Evolutionary conservation across 176 grass and related monocot genomes (phyloP).

Genomic region (Bromus sterilis): DNA sequence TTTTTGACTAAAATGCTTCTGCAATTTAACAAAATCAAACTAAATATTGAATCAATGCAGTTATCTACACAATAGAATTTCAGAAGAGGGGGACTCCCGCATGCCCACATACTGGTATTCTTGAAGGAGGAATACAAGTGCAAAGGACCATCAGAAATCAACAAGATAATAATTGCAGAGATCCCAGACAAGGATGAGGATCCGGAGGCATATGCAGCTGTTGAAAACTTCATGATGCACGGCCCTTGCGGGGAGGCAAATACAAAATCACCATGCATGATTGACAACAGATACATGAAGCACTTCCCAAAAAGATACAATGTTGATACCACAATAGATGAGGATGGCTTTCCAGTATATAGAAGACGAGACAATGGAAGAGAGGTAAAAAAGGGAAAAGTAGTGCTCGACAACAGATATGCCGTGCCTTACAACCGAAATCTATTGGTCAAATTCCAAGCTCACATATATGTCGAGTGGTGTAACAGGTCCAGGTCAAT

Average conservation of each 20-base stretch:
- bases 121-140: background rate
- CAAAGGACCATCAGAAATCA: background rate
- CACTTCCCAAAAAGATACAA: background rate
- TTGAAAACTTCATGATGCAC: constrained; percentile 4
- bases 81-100: background rate
- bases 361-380: too few species aligned
- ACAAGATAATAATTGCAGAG: background rate
- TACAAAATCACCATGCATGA: background rate
- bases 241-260: background rate
- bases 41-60: background rate
- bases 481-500: background rate
- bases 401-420: background rate
- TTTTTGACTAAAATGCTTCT: too few species aligned
- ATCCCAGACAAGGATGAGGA: background rate
- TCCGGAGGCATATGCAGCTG: background rate
- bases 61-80: background rate
- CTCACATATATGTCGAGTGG: constrained; percentile 14
- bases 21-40: background rate
- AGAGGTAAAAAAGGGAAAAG: background rate
- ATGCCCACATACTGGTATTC: background rate
- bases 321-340: background rate
- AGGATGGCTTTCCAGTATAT: too few species aligned
- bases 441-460: background rate
- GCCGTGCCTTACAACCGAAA: background rate
- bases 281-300: background rate